These are phyloP conservation scores for Adenanthera pavonina DNA, from an alignment of 306 rosid genomes.

Conservation along the genomic window DNA sequence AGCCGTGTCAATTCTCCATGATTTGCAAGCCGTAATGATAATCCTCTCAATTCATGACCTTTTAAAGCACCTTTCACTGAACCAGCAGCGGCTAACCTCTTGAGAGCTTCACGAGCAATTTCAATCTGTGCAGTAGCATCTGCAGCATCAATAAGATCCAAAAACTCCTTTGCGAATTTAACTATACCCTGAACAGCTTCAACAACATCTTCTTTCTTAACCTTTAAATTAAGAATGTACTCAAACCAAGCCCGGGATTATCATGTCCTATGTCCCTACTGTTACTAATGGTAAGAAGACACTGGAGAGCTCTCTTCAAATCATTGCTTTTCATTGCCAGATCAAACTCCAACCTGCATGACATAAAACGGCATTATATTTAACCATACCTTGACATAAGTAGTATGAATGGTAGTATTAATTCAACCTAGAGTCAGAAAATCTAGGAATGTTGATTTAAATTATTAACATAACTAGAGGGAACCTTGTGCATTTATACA, in stretches of 20 bases:
- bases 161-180: slow-evolving; percentile 87
- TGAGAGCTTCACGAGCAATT: slow-evolving; percentile 94
- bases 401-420: neutral
- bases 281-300: slow-evolving; percentile 98
- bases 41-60: slow-evolving; percentile 88
- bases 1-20: slow-evolving; percentile 94
- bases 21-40: slow-evolving; percentile 89
- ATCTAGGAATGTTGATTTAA: neutral
- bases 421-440: neutral
- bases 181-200: slow-evolving; percentile 94
- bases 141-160: slow-evolving; percentile 79
- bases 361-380: slow-evolving; percentile 18
- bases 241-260: slow-evolving; percentile 79
- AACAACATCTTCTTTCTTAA: slow-evolving; percentile 68
- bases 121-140: slow-evolving; percentile 96
- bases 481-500: no score
- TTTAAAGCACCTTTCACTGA: slow-evolving; percentile 92
- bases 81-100: slow-evolving; percentile 93
- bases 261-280: slow-evolving; percentile 89
- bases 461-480: neutral
- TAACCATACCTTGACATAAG: slow-evolving; percentile 27
- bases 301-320: slow-evolving; percentile 97
- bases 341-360: slow-evolving; percentile 92
- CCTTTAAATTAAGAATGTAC: slow-evolving; percentile 85
- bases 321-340: slow-evolving; percentile 96